Conservation (phyloP, 495 filamentous ascomycete species). For the Penicillium herquei region DNA sequence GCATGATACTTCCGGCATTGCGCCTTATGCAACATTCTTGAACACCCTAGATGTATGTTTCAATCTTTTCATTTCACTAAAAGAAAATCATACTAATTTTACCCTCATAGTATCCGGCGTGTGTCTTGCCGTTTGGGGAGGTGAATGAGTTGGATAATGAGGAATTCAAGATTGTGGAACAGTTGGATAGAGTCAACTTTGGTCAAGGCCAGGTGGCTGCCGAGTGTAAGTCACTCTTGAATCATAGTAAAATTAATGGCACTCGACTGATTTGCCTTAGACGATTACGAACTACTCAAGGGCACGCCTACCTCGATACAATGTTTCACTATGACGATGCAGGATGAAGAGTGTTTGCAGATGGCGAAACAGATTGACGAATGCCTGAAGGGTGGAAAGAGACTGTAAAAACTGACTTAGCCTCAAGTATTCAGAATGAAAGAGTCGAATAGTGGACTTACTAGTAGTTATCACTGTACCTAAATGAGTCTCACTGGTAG, state of each 20-base stretch:
- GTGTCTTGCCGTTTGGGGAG: constrained; percentile 28
- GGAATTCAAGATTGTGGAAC: constrained; percentile 12
- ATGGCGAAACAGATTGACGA: constrained; percentile 23
- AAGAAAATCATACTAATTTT: background rate
- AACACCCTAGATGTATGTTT: constrained; percentile 46
- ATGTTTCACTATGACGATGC: constrained; percentile 23
- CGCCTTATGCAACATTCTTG: constrained; percentile 40
- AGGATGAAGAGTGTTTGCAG: constrained; percentile 27
- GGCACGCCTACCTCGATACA: constrained; percentile 23
- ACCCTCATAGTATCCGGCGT: constrained; percentile 28
- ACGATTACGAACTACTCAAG: constrained; percentile 16
- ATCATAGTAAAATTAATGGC: too few relatives aligned
- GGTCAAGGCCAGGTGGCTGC: background rate
- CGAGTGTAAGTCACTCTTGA: background rate
- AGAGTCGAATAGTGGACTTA: too few relatives aligned
- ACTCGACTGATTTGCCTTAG: constrained; percentile 4
- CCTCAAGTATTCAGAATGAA: too few relatives aligned
- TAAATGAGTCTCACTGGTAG: background rate
- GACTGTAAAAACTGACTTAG: background rate
- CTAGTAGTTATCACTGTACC: too few relatives aligned
- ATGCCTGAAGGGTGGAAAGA: constrained; percentile 7
- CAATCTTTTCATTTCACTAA: too few relatives aligned
- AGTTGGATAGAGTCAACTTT: too few relatives aligned
- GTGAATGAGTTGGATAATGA: constrained; percentile 12
- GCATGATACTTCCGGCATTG: constrained; percentile 45